These are phyloP conservation scores for Citrus hindsii DNA, from an alignment of 345 rosid species.

Conservation along the genomic window DNA sequence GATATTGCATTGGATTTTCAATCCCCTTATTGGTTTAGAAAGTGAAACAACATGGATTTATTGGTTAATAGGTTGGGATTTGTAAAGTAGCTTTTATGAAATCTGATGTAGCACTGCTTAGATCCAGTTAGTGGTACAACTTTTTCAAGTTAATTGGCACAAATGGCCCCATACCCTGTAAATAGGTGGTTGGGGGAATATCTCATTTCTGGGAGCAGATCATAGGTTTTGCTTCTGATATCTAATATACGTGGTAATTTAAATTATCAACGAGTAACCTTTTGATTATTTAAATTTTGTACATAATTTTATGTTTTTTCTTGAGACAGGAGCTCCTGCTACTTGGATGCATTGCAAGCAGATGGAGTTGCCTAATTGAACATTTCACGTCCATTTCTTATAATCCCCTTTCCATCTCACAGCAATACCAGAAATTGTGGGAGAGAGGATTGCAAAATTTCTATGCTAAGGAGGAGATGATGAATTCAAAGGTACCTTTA, in stretches of 20 bases:
- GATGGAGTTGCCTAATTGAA: conserved; percentile 58
- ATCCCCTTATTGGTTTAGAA: background rate
- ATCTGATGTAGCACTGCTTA: background rate
- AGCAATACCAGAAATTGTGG: conserved; percentile 52
- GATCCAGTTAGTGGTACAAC: background rate
- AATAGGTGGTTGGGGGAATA: background rate
- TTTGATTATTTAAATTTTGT: background rate
- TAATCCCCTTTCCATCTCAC: conserved; percentile 44
- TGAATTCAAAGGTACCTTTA: conserved; percentile 42
- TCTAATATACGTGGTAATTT: background rate
- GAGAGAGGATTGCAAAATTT: conserved; percentile 38
- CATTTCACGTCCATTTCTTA: conserved; percentile 54
- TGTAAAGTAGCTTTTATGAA: background rate
- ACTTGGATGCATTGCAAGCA: conserved; percentile 56
- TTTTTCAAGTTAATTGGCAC: background rate
- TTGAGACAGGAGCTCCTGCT: conserved; percentile 70
- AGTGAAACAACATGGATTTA: background rate
- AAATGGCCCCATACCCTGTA: background rate
- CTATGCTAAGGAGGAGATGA: conserved; percentile 30
- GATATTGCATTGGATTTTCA: background rate
- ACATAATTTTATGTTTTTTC: background rate
- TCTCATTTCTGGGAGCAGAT: background rate
- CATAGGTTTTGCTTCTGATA: background rate
- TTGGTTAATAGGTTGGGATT: background rate
- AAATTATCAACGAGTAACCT: background rate